A percentile compares a stretch with the other conserved stretches of the same genome.
phyloP scores from a whole-genome alignment of 1,139 yeast genomes.

The Spathaspora jeffriesii region DNA sequence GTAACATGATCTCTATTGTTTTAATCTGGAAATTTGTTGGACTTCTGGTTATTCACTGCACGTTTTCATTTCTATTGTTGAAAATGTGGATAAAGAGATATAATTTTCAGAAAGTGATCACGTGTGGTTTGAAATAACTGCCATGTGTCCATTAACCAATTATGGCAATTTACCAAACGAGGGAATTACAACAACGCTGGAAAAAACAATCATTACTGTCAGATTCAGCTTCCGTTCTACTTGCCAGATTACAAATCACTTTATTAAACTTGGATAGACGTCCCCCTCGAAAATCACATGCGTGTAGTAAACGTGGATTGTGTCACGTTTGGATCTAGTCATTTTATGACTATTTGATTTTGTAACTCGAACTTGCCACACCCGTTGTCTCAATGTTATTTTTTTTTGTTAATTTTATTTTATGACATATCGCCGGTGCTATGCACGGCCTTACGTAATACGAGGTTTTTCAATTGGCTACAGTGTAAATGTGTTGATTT shows the following conservation, averaged over 20 bases:
- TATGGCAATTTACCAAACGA: neutral
- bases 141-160: neutral
- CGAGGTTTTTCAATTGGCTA: neutral
- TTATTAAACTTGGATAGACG: neutral
- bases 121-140: neutral
- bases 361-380: neutral
- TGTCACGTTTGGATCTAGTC: neutral
- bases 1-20: neutral
- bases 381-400: slow-evolving; percentile 1
- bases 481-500: neutral
- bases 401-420: neutral
- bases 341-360: slow-evolving; percentile 1
- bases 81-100: neutral
- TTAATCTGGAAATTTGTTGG: neutral
- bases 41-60: neutral
- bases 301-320: neutral
- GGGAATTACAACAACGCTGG: neutral
- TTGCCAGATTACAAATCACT: neutral
- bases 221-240: neutral
- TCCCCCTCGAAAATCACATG: neutral
- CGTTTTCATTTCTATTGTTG: neutral
- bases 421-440: no score
- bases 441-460: neutral
- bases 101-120: neutral
- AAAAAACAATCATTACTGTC: no score